Evolutionary conservation across 1,284 basidiomycete species (phyloP).

Genomic region (Somion occarium): DNA sequence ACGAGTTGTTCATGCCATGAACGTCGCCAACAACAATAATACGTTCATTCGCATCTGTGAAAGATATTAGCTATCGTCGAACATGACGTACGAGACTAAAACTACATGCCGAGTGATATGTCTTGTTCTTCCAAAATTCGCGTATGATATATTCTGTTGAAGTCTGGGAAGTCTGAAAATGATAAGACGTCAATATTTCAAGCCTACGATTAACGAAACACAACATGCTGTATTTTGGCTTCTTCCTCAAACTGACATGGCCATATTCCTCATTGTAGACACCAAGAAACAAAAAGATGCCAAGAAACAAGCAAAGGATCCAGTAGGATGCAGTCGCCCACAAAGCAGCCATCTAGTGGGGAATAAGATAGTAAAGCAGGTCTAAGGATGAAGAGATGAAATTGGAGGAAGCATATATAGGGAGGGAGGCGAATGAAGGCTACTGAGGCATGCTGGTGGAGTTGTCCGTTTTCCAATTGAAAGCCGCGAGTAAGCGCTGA

Average conservation of each 20-base stretch:
- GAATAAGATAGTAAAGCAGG: not conserved
- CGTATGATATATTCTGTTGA: constrained; percentile 42
- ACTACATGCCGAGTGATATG: constrained; percentile 47
- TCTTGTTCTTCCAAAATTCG: constrained; percentile 39
- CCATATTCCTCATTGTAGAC: constrained; percentile 22
- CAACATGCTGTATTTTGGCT: constrained; percentile 15
- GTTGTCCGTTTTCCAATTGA: no score
- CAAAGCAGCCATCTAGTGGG: not conserved
- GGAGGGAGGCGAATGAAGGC: no score
- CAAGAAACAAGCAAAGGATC: not conserved
- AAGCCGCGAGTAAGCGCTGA: no score
- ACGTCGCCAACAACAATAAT: constrained; percentile 79
- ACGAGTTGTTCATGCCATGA: constrained; percentile 70
- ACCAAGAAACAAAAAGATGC: constrained; percentile 32
- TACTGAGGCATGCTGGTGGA: no score
- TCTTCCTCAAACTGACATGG: constrained; percentile 12
- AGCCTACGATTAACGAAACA: no score
- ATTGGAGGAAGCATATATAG: no score
- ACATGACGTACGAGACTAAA: not conserved
- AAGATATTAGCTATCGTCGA: not conserved
- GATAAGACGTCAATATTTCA: not conserved
- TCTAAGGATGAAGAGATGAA: no score
- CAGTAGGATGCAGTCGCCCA: not conserved
- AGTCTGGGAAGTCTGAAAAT: constrained; percentile 45
- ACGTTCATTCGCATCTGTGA: constrained; percentile 50